Evolutionary conservation across 148 eudicot genomes (phyloP).

Genomic region (Amaranthus cruentus): DNA sequence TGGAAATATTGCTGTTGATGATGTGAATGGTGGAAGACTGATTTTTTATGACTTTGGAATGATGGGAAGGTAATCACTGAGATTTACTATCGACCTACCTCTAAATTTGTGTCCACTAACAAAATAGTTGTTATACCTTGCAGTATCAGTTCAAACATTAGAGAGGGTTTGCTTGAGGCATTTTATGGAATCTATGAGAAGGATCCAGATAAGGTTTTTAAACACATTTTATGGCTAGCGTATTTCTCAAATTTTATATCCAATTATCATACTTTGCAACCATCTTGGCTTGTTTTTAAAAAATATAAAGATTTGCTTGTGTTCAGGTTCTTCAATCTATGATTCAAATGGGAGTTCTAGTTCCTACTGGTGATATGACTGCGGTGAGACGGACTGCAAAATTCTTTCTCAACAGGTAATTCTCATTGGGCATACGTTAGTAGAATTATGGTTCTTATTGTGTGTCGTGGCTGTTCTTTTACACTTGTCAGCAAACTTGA

Average conservation of each 20-base stretch:
- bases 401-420: constrained; percentile 89
- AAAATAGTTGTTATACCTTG: constrained; percentile 23
- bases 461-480: background rate
- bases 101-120: constrained; percentile 13
- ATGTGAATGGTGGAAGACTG: constrained; percentile 96
- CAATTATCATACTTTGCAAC: constrained; percentile 1
- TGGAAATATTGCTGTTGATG: constrained; percentile 98
- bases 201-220: constrained; percentile 79
- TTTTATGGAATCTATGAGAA: constrained; percentile 98
- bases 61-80: constrained; percentile 88
- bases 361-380: constrained; percentile 97
- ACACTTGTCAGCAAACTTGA: background rate
- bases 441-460: background rate
- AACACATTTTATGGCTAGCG: background rate
- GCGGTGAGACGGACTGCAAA: constrained; percentile 93
- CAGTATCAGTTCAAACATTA: constrained; percentile 91
- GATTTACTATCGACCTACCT: background rate
- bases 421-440: background rate
- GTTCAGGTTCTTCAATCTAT: constrained; percentile 86
- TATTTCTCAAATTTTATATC: constrained; percentile 10
- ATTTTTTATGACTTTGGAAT: constrained; percentile 98
- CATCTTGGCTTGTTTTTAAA: background rate
- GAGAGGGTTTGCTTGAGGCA: constrained; percentile 87
- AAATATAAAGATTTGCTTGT: constrained; percentile 2
- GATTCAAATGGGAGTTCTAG: constrained; percentile 98